Evolutionary conservation across 192 early-diverging fungal species (phyloP), one percentile per base, ranked within the genome.

Genomic region (Piromyces finnis): DNA sequence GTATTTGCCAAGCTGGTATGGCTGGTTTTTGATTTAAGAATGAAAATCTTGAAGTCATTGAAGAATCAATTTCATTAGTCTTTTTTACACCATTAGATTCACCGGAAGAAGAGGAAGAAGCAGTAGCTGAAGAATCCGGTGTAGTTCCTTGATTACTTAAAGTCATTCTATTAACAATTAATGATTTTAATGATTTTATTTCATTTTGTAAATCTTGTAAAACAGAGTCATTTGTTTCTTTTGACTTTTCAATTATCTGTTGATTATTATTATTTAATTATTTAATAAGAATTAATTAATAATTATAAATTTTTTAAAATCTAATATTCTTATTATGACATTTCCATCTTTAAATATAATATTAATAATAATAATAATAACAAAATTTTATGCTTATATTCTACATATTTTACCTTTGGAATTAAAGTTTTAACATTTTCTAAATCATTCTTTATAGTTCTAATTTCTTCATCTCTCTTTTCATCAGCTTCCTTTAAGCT

Each of bases 111-210:
- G n/a, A n/a, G n/a, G n/a, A n/a, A n/a, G n/a, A n/a, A n/a, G n/a
- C n/a, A n/a, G n/a, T n/a, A 68, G 5, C 6, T n/a, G 51, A n/a
- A 27, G 51, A 9, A 11, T 1, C 4, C 3, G 51, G 17, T 5
- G 15, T 6, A 51, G 2, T 22, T 51, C 15, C 18, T 68, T 68
- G 51, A 68, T 68, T 68, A 68, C n/a, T 68, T 11, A 68, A 26
- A 27, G 51, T n/a, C 51, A 68, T 68, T 68, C 96, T 92, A 84
- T 92, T 98, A 30, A 96, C 83, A 78, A 99, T 84, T 81, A 99
- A 88, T 80, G 91, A 95, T 82, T 97, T 95, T 37, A 99, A 88
- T 28, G 94, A 95, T 84, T 96, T 97, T 84, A 99, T 90, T 84
- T 99, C 97, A 28, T 88, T 88, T 86, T 99, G 97, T 28, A 99